phyloP scores from a whole-genome alignment of 768 basidiomycete genomes.

The Antrodiella citrinella region DNA sequence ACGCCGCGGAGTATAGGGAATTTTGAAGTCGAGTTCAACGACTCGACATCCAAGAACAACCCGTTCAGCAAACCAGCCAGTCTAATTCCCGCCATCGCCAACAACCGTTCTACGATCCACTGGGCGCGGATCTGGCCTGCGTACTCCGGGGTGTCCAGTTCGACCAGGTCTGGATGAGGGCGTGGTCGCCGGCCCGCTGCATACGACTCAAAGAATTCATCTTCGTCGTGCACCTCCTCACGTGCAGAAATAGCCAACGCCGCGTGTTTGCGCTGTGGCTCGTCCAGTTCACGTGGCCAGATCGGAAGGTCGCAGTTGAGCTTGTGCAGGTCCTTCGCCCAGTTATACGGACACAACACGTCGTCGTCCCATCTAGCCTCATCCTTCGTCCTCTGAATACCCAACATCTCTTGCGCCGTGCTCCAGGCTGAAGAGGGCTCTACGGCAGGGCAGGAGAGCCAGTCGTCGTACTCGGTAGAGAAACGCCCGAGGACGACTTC shows the following conservation, averaged over 20 bases:
- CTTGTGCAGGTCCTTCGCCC: constrained; percentile 64
- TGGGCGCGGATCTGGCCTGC: constrained; percentile 55
- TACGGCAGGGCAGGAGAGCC: constrained; percentile 59
- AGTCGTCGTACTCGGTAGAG: constrained; percentile 46
- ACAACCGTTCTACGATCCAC: constrained; percentile 71
- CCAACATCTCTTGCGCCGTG: constrained; percentile 12
- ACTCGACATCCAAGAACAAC: constrained; percentile 42
- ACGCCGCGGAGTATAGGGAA: too few relatives aligned
- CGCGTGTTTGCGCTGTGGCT: constrained; percentile 28
- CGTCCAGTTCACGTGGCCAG: constrained; percentile 69
- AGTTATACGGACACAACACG: constrained; percentile 66
- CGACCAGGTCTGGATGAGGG: constrained; percentile 36
- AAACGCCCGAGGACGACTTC: constrained; percentile 33
- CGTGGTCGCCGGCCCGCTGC: constrained; percentile 5
- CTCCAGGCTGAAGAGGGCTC: constrained; percentile 9
- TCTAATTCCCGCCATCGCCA: constrained; percentile 78
- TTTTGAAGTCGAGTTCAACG: neutral
- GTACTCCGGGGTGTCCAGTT: constrained; percentile 81
- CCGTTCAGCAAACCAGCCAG: constrained; percentile 80
- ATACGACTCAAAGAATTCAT: constrained; percentile 5
- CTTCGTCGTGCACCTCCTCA: constrained; percentile 11
- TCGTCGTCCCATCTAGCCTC: constrained; percentile 41
- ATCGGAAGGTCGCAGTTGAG: constrained; percentile 73
- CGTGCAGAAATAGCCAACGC: constrained; percentile 3
- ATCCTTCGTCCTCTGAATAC: constrained; percentile 7